Conservation (phyloP, 2,329 filamentous ascomycete species). For the Tolypocladium cylindrosporum region DNA sequence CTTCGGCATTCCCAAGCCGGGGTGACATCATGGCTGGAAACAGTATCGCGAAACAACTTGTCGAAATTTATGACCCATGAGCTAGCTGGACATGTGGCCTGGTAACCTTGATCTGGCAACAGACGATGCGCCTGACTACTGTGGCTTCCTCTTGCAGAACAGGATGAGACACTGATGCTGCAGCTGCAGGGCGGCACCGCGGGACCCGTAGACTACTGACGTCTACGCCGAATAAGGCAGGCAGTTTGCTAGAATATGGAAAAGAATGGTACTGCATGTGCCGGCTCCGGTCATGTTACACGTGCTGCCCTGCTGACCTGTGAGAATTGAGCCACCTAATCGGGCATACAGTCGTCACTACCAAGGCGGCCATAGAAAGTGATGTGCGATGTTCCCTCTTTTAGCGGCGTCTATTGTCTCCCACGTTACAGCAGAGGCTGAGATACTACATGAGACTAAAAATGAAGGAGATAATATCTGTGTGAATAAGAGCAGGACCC, state of each 20-base stretch:
- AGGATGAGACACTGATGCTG: not conserved
- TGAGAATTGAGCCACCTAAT: not conserved
- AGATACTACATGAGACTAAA: not conserved
- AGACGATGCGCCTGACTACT: not conserved
- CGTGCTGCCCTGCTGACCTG: not conserved
- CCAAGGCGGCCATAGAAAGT: no score
- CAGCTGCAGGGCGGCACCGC: not conserved
- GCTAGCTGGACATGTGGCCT: not conserved
- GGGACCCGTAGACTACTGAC: not conserved
- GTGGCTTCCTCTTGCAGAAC: not conserved
- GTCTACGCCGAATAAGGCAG: not conserved
- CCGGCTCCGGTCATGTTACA: not conserved
- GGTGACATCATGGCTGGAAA: not conserved
- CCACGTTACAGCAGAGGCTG: not conserved
- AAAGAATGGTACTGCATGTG: not conserved
- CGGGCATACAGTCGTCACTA: not conserved
- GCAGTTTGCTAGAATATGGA: not conserved
- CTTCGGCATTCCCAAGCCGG: not conserved
- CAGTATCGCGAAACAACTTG: not conserved
- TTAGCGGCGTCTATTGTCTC: not conserved
- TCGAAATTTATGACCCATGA: not conserved
- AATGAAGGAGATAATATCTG: not conserved
- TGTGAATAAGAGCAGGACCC: not conserved
- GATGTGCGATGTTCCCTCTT: no score
- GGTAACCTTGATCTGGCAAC: not conserved